phyloP scores from a whole-genome alignment of 371 early-diverging fungal species.

The Thermomucor indicae-seudaticae region DNA sequence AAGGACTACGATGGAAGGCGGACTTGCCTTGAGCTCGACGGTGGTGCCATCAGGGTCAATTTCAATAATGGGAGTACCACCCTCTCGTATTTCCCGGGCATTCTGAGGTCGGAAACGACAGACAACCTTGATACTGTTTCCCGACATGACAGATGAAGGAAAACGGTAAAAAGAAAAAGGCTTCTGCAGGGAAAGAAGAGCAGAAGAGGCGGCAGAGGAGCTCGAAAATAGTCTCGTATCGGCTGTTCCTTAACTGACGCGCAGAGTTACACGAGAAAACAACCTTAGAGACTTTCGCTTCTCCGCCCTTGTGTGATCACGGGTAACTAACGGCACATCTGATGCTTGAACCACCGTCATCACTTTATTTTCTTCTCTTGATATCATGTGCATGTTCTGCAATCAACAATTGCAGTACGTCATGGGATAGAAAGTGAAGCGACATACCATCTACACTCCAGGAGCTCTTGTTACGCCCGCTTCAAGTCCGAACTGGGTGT shows the following conservation, averaged over 20 bases:
- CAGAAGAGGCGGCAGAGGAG: conserved; percentile 1
- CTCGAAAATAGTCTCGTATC: neutral
- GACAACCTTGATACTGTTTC: conserved; percentile 93
- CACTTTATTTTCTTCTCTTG: too few species aligned
- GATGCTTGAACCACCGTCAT: too few species aligned
- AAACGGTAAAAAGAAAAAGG: neutral
- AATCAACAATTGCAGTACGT: too few species aligned
- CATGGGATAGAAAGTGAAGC: too few species aligned
- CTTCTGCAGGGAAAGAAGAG: neutral
- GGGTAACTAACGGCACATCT: too few species aligned
- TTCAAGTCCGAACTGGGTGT: too few species aligned
- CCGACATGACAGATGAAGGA: conserved; percentile 31
- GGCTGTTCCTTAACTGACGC: neutral
- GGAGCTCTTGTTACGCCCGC: too few species aligned
- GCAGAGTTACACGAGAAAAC: neutral
- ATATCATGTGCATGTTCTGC: too few species aligned
- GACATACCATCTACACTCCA: too few species aligned
- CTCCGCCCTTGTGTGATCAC: too few species aligned
- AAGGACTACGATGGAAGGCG: neutral
- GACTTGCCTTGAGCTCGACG: conserved; percentile 65
- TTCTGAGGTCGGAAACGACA: conserved; percentile 98
- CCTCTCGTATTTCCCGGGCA: conserved; percentile 82
- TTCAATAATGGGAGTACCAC: conserved; percentile 80
- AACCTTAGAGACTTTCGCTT: neutral
- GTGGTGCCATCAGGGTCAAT: conserved; percentile 80